Conservation (phyloP, 768 basidiomycete species). For the Hypholoma fasciculare region DNA sequence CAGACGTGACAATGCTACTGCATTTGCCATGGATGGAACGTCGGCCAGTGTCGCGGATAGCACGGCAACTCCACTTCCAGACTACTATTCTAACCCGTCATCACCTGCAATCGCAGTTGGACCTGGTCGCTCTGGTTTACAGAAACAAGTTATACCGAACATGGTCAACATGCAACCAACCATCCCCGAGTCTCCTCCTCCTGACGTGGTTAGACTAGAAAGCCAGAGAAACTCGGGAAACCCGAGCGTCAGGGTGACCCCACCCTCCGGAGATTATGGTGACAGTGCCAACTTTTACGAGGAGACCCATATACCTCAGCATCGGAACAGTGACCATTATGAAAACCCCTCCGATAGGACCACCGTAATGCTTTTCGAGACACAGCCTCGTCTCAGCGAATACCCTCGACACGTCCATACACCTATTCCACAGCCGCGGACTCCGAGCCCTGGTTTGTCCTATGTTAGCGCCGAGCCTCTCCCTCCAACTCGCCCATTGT, state of each 20-base stretch:
- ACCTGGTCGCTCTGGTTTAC: constrained; percentile 15
- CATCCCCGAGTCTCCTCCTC: constrained; percentile 21
- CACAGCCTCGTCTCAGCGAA: constrained; percentile 6
- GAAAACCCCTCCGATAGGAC: constrained; percentile 20
- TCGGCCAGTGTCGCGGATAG: constrained; percentile 5
- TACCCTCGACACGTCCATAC: constrained; percentile 7
- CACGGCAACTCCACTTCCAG: constrained; percentile 26
- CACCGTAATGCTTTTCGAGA: constrained; percentile 27
- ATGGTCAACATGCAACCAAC: constrained; percentile 15
- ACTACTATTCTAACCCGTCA: constrained; percentile 32
- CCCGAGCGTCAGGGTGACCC: constrained; percentile 30
- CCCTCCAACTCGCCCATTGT: constrained; percentile 14
- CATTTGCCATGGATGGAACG: constrained; percentile 25
- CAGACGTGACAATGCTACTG: constrained; percentile 14
- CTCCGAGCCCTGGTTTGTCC: constrained; percentile 17
- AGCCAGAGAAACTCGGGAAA: constrained; percentile 15
- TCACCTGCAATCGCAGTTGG: constrained; percentile 19
- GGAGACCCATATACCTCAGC: constrained; percentile 12
- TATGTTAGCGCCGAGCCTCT: constrained; percentile 14
- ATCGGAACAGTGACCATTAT: constrained; percentile 7
- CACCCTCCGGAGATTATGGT: constrained; percentile 23
- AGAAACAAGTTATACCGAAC: background rate
- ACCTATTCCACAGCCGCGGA: constrained; percentile 13
- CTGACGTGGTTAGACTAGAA: constrained; percentile 21
- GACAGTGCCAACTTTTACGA: background rate